Evolutionary conservation across 2,329 filamentous ascomycete species (phyloP), one percentile per base, ranked within the genome.

Genomic region (Didymosphaeria variabile): DNA sequence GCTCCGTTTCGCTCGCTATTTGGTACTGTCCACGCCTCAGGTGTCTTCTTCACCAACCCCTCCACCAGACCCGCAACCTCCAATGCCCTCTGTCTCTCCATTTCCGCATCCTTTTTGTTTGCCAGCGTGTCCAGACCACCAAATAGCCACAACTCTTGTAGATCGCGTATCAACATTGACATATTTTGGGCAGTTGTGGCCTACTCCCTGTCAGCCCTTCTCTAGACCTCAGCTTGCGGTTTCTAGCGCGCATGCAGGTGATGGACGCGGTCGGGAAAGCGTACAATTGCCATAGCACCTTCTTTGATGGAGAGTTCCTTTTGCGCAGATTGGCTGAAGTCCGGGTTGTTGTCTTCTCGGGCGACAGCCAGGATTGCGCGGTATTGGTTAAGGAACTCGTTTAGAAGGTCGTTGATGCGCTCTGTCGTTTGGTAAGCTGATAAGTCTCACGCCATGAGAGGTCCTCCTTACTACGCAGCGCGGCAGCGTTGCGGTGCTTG

Each of bases 141-240:
- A 67, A 89, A 90, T 6, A 90, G 79, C 88, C 88, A 90, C 23
- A 87, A 81, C 71, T 90, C 88, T 71, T 90, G 89, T 77, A 91
- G 80, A 29, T 84, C 82, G 23, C 88, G 84, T 29, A 86, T 88
- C 15, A 90, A 74, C 13, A 83, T 82, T 60, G 88, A 81, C 12
- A 89, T 80, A 57, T 90, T 87, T 77, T 91, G 88, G 15, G 85
- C 84, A 1, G 86, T 84, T 59, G 86, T 85, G 64, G 89, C 84
- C 87, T 72, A 23, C 40, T 21, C 19, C 32, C 13, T 15, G 13
- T 57, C 36, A 50, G 32, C 42, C 23, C 32, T 29, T 19, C 34
- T 7, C 15, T 10, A 40, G 34, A 10, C 17, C 21, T 29, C 19
- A 7, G 15, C 32, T 50, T 12, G 9, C 42, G 9, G 36, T 31